Base-by-base conservation (phyloP, 2,329 filamentous ascomycete species). In the Trichoderma gracile region DNA sequence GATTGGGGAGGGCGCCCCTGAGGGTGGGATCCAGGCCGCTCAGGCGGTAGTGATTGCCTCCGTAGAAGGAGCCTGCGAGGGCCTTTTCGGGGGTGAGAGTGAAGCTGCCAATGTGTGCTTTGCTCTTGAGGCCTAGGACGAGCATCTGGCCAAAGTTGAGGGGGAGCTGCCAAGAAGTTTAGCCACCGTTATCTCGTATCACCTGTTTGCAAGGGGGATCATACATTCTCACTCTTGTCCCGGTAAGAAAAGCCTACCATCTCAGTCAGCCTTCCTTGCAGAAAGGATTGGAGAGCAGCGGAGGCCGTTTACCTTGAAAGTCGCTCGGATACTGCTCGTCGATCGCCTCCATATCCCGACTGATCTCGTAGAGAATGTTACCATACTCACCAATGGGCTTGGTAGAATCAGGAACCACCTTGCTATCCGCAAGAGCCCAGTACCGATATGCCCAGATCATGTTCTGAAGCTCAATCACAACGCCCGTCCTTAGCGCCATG, bases 371-470 rank as follows among this genome's bases (percentile, higher is more conserved):
- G 27, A 50, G 15, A n/a, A 27, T 21, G 15, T 3, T 50, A 3
- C 27, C 23, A 10, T 50, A 50, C 15, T 50, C 47, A n/a, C 27
- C 23, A 50, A 50, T 27, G 6, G 47, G 27, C 2, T 50, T 50
- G 15, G 47, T 50, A 5, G 23, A 23, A 2, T 50, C 23, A 50
- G 27, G 47, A 25, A n/a, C 23, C 27, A 50, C 5, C 7, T 17
- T 50, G 17, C 15, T 50, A 8, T 50, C 47, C 8, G 12, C 15
- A n/a, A 50, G 47, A 50, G 47, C 23, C 47, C 47, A 50, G 23
- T 50, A 50, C n/a, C 47, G 47, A n/a, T 50, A 50, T 50, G 23
- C 47, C 47, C 47, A 50, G n/a, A 50, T 25, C 47, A 50, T 50
- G 27, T 30, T 50, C 8, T 50, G 47, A 3, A 50, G 23, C 23